Evolutionary conservation across 495 filamentous ascomycete genomes (phyloP).

Genomic region (Xylaria bambusicola): DNA sequence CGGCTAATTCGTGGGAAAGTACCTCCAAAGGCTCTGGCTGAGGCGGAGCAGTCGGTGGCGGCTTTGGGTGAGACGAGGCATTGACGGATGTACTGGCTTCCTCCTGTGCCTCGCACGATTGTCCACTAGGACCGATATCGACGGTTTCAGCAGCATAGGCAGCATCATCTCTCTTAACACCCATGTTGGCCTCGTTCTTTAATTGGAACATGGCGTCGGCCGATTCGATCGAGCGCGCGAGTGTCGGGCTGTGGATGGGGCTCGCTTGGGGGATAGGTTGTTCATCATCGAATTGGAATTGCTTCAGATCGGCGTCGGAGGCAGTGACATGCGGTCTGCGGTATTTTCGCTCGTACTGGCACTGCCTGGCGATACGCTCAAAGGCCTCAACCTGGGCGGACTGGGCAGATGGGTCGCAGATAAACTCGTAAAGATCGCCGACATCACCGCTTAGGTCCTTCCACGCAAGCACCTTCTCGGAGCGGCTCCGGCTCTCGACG

Average conservation of each 20-base stretch:
- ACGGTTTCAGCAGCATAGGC: not conserved
- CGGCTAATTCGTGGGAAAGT: constrained; percentile 73
- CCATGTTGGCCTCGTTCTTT: constrained; percentile 38
- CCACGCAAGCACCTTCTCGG: constrained; percentile 87
- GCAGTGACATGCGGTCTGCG: constrained; percentile 75
- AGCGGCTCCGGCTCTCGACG: constrained; percentile 73
- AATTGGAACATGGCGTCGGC: constrained; percentile 47
- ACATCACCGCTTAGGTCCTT: constrained; percentile 90
- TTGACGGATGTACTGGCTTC: constrained; percentile 17
- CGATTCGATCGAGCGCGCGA: constrained; percentile 49
- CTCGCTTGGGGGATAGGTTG: constrained; percentile 81
- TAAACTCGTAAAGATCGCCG: constrained; percentile 94
- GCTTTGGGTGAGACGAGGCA: constrained; percentile 35
- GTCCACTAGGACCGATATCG: no score
- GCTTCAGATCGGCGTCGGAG: constrained; percentile 73
- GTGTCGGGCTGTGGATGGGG: constrained; percentile 66
- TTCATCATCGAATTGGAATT: constrained; percentile 80
- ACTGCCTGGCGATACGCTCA: constrained; percentile 81
- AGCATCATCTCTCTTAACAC: constrained; percentile 35
- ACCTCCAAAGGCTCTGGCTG: constrained; percentile 72
- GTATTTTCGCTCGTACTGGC: constrained; percentile 96
- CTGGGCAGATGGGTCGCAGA: constrained; percentile 76
- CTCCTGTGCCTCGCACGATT: not conserved
- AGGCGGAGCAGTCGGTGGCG: constrained; percentile 47
- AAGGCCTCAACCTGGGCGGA: constrained; percentile 75